Conservation (phyloP, 306 rosid species). For the Quercus robur region DNA sequence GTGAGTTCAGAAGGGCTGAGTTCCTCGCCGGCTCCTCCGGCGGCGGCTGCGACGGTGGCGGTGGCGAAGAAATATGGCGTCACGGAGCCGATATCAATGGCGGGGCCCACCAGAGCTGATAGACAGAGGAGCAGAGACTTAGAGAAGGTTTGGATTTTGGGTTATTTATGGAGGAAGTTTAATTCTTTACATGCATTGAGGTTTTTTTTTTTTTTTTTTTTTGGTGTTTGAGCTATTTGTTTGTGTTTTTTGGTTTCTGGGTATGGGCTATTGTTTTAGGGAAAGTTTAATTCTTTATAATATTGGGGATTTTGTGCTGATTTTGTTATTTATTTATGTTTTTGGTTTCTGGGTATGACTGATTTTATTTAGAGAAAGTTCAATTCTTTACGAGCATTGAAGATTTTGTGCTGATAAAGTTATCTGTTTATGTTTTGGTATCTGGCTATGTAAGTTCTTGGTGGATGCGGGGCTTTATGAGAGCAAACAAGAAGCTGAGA, state of each 20-base stretch:
- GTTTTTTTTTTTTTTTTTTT: no score
- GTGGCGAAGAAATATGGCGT: conserved; percentile 49
- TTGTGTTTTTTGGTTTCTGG: neutral
- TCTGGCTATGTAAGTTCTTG: conserved; percentile 36
- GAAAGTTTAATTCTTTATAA: neutral
- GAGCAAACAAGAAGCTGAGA: conserved; percentile 55
- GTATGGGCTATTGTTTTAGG: neutral
- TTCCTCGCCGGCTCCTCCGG: conserved; percentile 16
- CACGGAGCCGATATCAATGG: conserved; percentile 60
- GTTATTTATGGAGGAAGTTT: neutral
- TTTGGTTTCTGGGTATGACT: conserved; percentile 7
- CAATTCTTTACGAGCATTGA: neutral
- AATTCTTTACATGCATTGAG: neutral
- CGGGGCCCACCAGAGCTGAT: conserved; percentile 57
- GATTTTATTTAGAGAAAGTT: neutral
- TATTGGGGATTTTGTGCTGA: neutral
- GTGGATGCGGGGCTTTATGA: conserved; percentile 59
- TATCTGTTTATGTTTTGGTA: neutral
- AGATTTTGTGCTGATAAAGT: neutral
- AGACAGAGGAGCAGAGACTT: conserved; percentile 40
- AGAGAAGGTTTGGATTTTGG: conserved; percentile 53
- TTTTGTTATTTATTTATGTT: neutral
- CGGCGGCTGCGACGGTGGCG: no score
- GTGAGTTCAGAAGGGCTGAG: conserved; percentile 49
- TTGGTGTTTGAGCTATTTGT: no score